Evolutionary conservation across 768 basidiomycete species (phyloP).

Genomic region (Kwoniella sp.): DNA sequence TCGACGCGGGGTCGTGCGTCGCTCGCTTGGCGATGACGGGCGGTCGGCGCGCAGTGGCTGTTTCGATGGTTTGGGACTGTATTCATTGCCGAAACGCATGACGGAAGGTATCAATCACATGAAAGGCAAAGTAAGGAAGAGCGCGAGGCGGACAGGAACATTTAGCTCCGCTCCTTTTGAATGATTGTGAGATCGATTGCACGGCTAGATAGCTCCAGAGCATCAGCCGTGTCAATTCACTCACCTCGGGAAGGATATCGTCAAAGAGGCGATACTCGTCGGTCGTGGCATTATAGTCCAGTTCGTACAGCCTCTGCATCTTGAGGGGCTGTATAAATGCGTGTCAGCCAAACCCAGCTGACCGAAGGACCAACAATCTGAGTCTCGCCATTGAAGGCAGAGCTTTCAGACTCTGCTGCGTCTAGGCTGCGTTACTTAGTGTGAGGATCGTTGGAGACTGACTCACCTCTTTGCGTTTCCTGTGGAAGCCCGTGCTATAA

Average conservation of each 20-base stretch:
- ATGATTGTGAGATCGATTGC: constrained; percentile 60
- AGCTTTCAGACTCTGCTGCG: too few relatives aligned
- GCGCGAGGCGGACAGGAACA: too few relatives aligned
- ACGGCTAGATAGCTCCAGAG: background rate
- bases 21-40: constrained; percentile 17
- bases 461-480: constrained; percentile 34
- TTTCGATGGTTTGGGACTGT: constrained; percentile 9
- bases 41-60: constrained; percentile 9
- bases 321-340: constrained; percentile 25
- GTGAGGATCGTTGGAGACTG: background rate
- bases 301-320: constrained; percentile 66
- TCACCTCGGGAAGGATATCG: constrained; percentile 72
- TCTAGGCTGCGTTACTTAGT: too few relatives aligned
- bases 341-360: too few relatives aligned
- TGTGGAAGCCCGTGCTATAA: constrained; percentile 26
- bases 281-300: constrained; percentile 79
- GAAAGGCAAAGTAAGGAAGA: too few relatives aligned
- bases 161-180: too few relatives aligned
- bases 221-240: background rate
- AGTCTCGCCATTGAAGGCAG: too few relatives aligned
- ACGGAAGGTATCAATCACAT: too few relatives aligned
- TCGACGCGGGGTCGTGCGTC: constrained; percentile 42
- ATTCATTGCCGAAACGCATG: too few relatives aligned
- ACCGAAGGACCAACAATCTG: too few relatives aligned
- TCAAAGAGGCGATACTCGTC: constrained; percentile 87